A percentile compares a stretch with the other conserved stretches of the same genome.
These are phyloP conservation scores for Halophytophthora polymorphica DNA, from an alignment of 352 stramenopile genomes.

Conservation along the genomic window DNA sequence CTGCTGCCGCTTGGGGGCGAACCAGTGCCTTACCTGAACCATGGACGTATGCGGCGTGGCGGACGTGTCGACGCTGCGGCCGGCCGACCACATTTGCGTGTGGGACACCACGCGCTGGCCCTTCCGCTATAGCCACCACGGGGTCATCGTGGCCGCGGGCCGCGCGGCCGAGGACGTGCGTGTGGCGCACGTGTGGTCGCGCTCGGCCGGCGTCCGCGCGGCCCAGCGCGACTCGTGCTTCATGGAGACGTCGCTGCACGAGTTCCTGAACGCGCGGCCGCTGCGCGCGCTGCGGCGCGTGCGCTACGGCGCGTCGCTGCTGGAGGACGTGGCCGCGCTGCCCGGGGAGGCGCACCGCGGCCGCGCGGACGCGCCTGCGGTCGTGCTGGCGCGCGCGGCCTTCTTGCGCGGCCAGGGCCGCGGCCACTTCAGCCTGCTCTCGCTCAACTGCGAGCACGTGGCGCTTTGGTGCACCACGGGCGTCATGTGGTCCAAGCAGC, in stretches of 20 bases:
- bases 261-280: slow-evolving; percentile 63
- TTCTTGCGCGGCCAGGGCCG: slow-evolving; percentile 63
- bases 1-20: too few relatives aligned
- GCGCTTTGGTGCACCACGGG: slow-evolving; percentile 77
- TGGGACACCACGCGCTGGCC: slow-evolving; percentile 79
- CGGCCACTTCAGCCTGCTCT: slow-evolving; percentile 71
- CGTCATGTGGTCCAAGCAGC: slow-evolving; percentile 72
- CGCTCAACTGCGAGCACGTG: slow-evolving; percentile 75
- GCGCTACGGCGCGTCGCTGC: slow-evolving; percentile 72
- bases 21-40: neutral
- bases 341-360: slow-evolving; percentile 63
- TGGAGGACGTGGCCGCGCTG: slow-evolving; percentile 52
- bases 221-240: slow-evolving; percentile 69
- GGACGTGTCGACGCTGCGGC: slow-evolving; percentile 51
- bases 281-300: slow-evolving; percentile 65
- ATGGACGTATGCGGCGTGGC: slow-evolving; percentile 72
- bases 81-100: slow-evolving; percentile 72
- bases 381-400: slow-evolving; percentile 68
- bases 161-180: slow-evolving; percentile 43
- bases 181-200: slow-evolving; percentile 71
- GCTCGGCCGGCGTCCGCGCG: slow-evolving; percentile 48
- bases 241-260: slow-evolving; percentile 58
- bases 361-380: slow-evolving; percentile 52
- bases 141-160: slow-evolving; percentile 52
- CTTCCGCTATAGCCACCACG: slow-evolving; percentile 77